Percentiles rank a stretch among this genome's conserved stretches.
Evolutionary conservation across 768 basidiomycete species (phyloP).

Genomic region (Boletus subparvulus): DNA sequence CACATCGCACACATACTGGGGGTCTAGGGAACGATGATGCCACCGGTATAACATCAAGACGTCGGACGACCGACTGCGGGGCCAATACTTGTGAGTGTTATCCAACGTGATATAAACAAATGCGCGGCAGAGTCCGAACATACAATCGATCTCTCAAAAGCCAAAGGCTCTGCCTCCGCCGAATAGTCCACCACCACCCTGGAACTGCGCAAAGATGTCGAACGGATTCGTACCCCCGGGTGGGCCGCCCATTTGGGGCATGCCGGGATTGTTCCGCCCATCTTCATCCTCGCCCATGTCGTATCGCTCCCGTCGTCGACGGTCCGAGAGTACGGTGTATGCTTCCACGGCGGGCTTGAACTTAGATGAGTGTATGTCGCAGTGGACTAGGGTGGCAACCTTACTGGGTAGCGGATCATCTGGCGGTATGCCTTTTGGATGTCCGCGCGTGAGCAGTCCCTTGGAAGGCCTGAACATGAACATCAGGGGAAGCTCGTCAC

Average conservation of each 20-base stretch:
- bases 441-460: conserved; percentile 65
- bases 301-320: conserved; percentile 68
- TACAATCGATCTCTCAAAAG: no score
- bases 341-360: conserved; percentile 91
- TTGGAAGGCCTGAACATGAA: conserved; percentile 33
- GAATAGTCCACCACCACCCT: conserved; percentile 38
- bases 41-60: no score
- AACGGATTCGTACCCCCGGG: conserved; percentile 34
- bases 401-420: conserved; percentile 82
- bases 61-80: no score
- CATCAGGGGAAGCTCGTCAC: neutral
- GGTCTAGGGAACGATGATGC: no score
- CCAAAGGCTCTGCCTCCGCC: conserved; percentile 26
- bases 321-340: conserved; percentile 69
- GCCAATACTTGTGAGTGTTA: no score
- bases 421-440: conserved; percentile 91
- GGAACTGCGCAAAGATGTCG: conserved; percentile 66
- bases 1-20: no score
- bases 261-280: conserved; percentile 47
- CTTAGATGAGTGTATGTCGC: conserved; percentile 36
- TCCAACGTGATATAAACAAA: no score
- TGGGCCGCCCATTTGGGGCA: conserved; percentile 43
- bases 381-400: conserved; percentile 34
- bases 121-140: no score
- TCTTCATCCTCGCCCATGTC: conserved; percentile 84